A percentile compares a stretch with the other conserved stretches of the same genome.
phyloP scores from a whole-genome alignment of 495 filamentous ascomycete genomes.

The Neurospora africana region DNA sequence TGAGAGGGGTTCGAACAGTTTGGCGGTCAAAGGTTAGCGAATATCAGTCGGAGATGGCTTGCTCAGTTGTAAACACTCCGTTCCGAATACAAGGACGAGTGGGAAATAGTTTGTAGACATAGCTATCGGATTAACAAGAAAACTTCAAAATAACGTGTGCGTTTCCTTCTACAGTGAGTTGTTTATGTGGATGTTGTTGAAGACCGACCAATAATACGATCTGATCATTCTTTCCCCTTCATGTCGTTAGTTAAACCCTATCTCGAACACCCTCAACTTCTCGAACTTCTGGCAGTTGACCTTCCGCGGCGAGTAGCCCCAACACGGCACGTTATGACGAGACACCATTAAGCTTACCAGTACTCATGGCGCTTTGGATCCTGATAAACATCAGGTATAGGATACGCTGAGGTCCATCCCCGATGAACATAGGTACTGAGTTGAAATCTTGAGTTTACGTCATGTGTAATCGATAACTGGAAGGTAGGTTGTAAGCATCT shows the following conservation, averaged over 20 bases:
- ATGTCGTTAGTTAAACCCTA: no score
- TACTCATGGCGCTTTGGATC: conserved; percentile 87
- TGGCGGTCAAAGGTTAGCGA: neutral
- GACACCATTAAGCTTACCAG: conserved; percentile 94
- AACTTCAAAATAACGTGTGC: neutral
- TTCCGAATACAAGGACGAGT: neutral
- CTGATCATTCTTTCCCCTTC: no score
- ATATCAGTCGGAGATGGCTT: neutral
- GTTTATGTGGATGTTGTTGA: neutral
- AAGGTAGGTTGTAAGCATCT: neutral
- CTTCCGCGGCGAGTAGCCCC: conserved; percentile 36
- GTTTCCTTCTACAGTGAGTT: neutral
- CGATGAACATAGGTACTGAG: neutral
- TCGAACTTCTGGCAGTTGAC: no score
- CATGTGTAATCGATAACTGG: no score
- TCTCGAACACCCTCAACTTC: no score
- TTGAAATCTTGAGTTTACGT: no score
- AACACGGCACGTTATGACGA: conserved; percentile 65
- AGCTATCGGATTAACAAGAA: neutral
- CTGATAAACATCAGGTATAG: conserved; percentile 80
- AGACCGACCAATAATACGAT: no score
- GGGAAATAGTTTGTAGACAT: neutral
- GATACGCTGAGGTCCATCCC: neutral
- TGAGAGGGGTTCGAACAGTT: neutral
- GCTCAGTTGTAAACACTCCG: neutral